Percentiles rank a stretch among this genome's conserved stretches.
These are phyloP conservation scores for Penicillium silybi DNA, from an alignment of 495 filamentous ascomycete genomes.

Conservation along the genomic window DNA sequence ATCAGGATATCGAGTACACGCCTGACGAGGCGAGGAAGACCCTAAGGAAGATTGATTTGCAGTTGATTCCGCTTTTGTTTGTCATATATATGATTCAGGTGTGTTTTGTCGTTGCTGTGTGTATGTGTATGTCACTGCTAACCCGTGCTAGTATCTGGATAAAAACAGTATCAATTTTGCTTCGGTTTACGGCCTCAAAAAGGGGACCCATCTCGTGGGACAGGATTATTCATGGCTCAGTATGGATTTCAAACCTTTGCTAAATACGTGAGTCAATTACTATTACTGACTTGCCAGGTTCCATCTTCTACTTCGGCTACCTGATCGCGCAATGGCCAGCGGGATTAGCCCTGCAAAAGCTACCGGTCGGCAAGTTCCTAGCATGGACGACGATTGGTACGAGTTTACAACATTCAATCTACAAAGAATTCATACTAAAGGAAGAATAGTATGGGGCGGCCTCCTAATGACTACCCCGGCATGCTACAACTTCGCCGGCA, in stretches of 20 bases:
- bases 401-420: conserved; percentile 7
- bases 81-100: conserved; percentile 49
- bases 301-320: conserved; percentile 55
- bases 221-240: conserved; percentile 58
- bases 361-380: conserved; percentile 52
- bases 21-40: conserved; percentile 45
- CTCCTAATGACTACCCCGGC: conserved; percentile 40
- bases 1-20: conserved; percentile 33
- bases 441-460: conserved; percentile 33
- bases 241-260: conserved; percentile 1
- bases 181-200: conserved; percentile 53
- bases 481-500: conserved; percentile 39
- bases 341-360: conserved; percentile 48
- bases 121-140: neutral
- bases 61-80: conserved; percentile 53
- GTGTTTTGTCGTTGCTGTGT: neutral
- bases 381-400: conserved; percentile 32
- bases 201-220: conserved; percentile 47
- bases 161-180: conserved; percentile 60
- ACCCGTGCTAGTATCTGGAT: conserved; percentile 51
- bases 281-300: conserved; percentile 20
- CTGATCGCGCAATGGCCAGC: conserved; percentile 51
- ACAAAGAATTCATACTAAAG: neutral
- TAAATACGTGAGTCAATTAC: neutral
- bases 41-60: conserved; percentile 51